Conservation (phyloP, 2,329 filamentous ascomycete genomes). For the Sporothrix dimorphospora region DNA sequence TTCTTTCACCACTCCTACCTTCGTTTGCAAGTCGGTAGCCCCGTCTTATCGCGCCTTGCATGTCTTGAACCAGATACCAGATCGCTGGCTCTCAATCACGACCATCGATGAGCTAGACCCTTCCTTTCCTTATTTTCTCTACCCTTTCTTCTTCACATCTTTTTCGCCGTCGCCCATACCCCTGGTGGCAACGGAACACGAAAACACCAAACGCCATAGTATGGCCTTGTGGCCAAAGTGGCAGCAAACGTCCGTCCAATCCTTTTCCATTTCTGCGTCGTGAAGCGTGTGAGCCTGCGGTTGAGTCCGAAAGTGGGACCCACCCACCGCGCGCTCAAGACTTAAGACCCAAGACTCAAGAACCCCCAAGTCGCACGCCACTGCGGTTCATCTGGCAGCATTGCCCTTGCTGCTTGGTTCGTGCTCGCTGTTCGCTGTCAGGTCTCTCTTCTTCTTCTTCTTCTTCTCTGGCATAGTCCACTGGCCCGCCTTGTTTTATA, state of each 20-base stretch:
- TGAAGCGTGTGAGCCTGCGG: background rate
- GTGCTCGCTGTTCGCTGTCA: background rate
- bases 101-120: background rate
- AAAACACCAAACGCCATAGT: background rate
- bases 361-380: background rate
- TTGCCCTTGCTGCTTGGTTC: background rate
- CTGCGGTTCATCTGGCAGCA: background rate
- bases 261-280: background rate
- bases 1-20: background rate
- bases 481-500: background rate
- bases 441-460: background rate
- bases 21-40: background rate
- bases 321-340: background rate
- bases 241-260: background rate
- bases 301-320: background rate
- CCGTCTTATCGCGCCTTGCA: constrained; percentile 5
- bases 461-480: background rate
- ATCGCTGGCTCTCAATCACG: background rate
- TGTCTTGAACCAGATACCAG: constrained; percentile 3
- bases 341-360: no score
- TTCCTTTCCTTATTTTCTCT: no score
- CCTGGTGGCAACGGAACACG: background rate
- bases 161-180: background rate
- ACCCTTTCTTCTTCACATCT: background rate
- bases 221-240: background rate